phyloP scores from a whole-genome alignment of 2,329 filamentous ascomycete species.

The Didymella arachidicola region DNA sequence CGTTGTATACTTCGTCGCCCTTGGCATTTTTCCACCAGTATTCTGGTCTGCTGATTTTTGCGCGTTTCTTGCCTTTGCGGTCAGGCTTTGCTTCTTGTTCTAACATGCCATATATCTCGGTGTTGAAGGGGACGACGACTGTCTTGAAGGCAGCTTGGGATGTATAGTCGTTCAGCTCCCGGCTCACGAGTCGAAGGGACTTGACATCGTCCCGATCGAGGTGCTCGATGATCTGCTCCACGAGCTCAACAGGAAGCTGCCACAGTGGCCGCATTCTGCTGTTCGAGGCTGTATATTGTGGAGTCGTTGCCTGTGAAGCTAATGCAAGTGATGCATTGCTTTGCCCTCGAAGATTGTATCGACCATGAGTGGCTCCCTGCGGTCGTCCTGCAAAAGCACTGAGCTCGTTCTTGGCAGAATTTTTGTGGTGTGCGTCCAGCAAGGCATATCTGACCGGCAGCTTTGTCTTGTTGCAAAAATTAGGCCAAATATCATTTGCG shows the following conservation, averaged over 20 bases:
- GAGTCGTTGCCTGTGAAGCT: background rate
- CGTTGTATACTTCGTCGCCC: slow-evolving; percentile 58
- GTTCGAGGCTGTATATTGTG: background rate
- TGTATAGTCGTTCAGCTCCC: slow-evolving; percentile 65
- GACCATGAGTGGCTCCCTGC: slow-evolving; percentile 3
- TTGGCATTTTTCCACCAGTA: slow-evolving; percentile 55
- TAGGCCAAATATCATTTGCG: slow-evolving; percentile 50
- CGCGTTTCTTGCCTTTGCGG: slow-evolving; percentile 48
- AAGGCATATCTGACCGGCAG: slow-evolving; percentile 37
- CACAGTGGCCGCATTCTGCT: slow-evolving; percentile 49
- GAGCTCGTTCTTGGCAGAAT: background rate
- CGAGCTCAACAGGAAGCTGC: slow-evolving; percentile 68
- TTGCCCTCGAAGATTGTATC: background rate
- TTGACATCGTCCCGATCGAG: slow-evolving; percentile 67
- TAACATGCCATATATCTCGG: slow-evolving; percentile 67
- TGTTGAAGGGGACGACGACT: slow-evolving; percentile 71
- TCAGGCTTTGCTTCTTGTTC: slow-evolving; percentile 48
- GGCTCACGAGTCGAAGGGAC: slow-evolving; percentile 67
- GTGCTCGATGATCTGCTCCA: slow-evolving; percentile 63
- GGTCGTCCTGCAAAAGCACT: background rate
- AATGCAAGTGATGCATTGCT: background rate
- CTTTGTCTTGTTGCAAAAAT: slow-evolving; percentile 39
- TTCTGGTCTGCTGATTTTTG: slow-evolving; percentile 33
- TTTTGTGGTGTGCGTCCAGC: slow-evolving; percentile 19
- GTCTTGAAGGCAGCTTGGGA: slow-evolving; percentile 67